Evolutionary conservation across 768 basidiomycete species (phyloP), one percentile per base, ranked within the genome.

Genomic region (Lepiota brunneoincarnata): DNA sequence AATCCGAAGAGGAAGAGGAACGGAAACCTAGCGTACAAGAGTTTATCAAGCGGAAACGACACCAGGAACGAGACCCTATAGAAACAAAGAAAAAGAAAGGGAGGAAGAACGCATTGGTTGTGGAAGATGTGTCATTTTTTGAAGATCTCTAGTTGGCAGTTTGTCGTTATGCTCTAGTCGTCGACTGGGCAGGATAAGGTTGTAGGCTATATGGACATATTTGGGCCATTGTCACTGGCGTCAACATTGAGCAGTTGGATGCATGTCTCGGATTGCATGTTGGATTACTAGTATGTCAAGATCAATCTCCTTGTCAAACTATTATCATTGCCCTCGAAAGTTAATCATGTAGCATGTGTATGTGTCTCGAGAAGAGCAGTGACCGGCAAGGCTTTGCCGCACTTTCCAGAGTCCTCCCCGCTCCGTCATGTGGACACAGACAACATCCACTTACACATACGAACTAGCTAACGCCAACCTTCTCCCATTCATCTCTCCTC

Each of bases 111-210:
- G 73, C 78, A 47, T 72, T 83, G 20, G 81, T 79, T 28, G 77
- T 76, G 3, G 80, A 85, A 26, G 74, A 74, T 9, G 37, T 44
- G 21, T 73, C 80, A 17, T 91, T 91, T 68, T 91, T 91, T 61
- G 78, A 81, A 41, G 86, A 77, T 41, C 69, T 91, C 56, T 89
- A 71, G 63, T 67, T 60, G 46, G 43, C 44, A 18, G 39, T 48
- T 51, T 43, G 40, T 38, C 36, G 39, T 39, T 34, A 41, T 48
- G 20, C 14, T 45, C 31, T 46, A 14, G 31, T n/a, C 18, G 17
- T 46, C 18, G 21, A 24, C 44, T 26, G 44, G 15, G 23, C n/a
- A 6, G 23, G 28, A n/a, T 15, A 46, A 20, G 23, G 44, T 20
- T 3, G 31, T 31, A 31, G 31, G 31, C 11, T 10, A 31, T 31